Base-by-base conservation (phyloP, 2,329 filamentous ascomycete species). In the Neonectria neomacrospora region DNA sequence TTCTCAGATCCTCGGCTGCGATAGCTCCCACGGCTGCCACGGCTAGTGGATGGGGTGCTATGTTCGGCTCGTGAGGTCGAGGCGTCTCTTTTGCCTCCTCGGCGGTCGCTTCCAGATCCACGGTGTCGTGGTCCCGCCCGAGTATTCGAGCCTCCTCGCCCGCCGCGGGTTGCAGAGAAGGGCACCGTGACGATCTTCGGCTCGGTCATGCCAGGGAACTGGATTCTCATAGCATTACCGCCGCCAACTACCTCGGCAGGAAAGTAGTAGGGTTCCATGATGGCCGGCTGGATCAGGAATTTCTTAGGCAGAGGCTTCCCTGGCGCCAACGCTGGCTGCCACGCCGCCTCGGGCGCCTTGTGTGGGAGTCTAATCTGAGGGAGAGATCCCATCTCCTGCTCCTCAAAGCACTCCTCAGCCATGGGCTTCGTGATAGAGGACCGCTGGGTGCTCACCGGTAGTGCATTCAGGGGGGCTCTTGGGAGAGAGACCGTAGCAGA, bases 391-490 rank as follows among this genome's bases (percentile, higher is more conserved):
- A 91, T 91, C 75, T 94, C 91, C 72, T 92, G 90, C 73, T 93
- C 90, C 73, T 93, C 91, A 67, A 94, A 94, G 67, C 92, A 92
- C 65, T 92, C 90, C 67, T 93, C 91, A 6, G 91, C 90, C 79
- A 93, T 90, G 51, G 88, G 88, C 73, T 90, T 91, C 4, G 88
- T 88, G 16, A 82, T 83, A 20, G 85, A 63, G 75, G 30, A 83
- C 81, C 51, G 80, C 80, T 58, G 80, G 50, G 81, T 81, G 28
- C 76, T 75, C 18, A 73, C 80, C 5, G 70, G 57, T 73, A 63
- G 58, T 60, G 55, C 54, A 16, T 58, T 55, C 50, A 65, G 37
- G 11, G 59, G 60, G 16, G 66, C 62, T 30, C 73, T 77, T 52
- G 79, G 92, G 8, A 95, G 80, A 12, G 91, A 93, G 2, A 96